These are phyloP conservation scores for Xylaria sp. DNA, from an alignment of 495 filamentous ascomycete species.

Conservation along the genomic window DNA sequence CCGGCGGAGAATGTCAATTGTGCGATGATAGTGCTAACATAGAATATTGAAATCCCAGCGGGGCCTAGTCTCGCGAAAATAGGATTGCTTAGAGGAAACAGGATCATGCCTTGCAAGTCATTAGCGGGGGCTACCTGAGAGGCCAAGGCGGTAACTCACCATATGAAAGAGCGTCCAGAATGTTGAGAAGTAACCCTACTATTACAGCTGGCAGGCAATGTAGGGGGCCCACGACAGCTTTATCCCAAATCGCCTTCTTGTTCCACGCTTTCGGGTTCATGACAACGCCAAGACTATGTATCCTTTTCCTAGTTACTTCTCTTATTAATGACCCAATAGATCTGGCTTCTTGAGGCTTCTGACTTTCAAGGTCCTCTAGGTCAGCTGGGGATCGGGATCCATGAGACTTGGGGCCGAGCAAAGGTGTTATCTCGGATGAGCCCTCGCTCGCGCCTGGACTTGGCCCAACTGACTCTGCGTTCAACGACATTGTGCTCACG, in stretches of 20 bases:
- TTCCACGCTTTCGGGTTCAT: slow-evolving; percentile 77
- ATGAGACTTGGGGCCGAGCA: slow-evolving; percentile 40
- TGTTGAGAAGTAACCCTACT: slow-evolving; percentile 87
- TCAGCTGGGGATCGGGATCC: slow-evolving; percentile 39
- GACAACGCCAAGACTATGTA: slow-evolving; percentile 34
- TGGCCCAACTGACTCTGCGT: background rate
- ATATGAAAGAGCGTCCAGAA: slow-evolving; percentile 94
- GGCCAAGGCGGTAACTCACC: slow-evolving; percentile 55
- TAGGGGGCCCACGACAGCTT: slow-evolving; percentile 68
- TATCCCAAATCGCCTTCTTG: slow-evolving; percentile 65
- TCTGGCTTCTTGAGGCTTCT: slow-evolving; percentile 39
- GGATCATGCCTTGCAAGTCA: slow-evolving; percentile 74
- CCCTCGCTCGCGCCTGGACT: slow-evolving; percentile 32
- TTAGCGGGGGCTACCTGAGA: slow-evolving; percentile 23
- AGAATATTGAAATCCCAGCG: slow-evolving; percentile 98
- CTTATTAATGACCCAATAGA: slow-evolving; percentile 17
- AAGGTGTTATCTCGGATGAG: slow-evolving; percentile 45
- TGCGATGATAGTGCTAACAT: slow-evolving; percentile 93
- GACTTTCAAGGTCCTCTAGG: slow-evolving; percentile 49
- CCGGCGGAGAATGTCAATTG: slow-evolving; percentile 92
- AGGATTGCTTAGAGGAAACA: slow-evolving; percentile 87
- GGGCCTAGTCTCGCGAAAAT: slow-evolving; percentile 84
- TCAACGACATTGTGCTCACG: slow-evolving; percentile 1
- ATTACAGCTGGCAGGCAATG: slow-evolving; percentile 82
- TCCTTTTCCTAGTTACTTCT: slow-evolving; percentile 20